Evolutionary conservation across 1,139 yeast genomes (phyloP).

Genomic region (Debaryomyces psychrophilus): DNA sequence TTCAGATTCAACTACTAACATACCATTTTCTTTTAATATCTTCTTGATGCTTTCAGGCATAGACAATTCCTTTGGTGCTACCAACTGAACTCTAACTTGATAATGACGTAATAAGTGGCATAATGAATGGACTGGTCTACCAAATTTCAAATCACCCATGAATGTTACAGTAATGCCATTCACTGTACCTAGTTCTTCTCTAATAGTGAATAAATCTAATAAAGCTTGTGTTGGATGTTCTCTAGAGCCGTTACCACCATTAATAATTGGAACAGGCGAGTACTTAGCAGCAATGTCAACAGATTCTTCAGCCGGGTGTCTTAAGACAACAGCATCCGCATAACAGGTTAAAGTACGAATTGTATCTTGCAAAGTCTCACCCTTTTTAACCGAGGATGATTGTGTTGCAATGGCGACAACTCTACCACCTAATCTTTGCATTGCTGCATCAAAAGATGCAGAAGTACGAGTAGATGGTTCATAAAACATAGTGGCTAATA

Average conservation of each 20-base stretch:
- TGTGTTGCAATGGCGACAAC: slow-evolving; percentile 85
- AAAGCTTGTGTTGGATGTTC: slow-evolving; percentile 99
- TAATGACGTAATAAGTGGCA: slow-evolving; percentile 88
- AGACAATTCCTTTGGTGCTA: slow-evolving; percentile 84
- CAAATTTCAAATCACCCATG: slow-evolving; percentile 98
- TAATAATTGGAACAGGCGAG: slow-evolving; percentile 95
- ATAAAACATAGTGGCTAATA: slow-evolving; percentile 92
- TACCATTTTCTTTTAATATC: slow-evolving; percentile 64
- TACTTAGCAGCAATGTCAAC: slow-evolving; percentile 94
- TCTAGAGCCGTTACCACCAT: slow-evolving; percentile 96
- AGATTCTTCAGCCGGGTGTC: slow-evolving; percentile 93
- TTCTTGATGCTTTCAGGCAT: slow-evolving; percentile 75
- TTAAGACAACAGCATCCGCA: slow-evolving; percentile 93
- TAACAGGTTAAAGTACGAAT: slow-evolving; percentile 93
- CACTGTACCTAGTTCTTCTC: slow-evolving; percentile 98
- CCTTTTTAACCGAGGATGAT: slow-evolving; percentile 93
- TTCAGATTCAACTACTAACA: slow-evolving; percentile 74
- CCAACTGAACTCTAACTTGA: slow-evolving; percentile 91
- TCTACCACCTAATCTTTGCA: slow-evolving; percentile 99
- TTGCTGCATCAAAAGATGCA: slow-evolving; percentile 96
- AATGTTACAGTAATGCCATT: slow-evolving; percentile 97
- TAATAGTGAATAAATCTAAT: slow-evolving; percentile 93
- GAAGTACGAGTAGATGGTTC: slow-evolving; percentile 98
- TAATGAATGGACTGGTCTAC: slow-evolving; percentile 97
- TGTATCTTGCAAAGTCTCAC: slow-evolving; percentile 97